A percentile compares a stretch with the other conserved stretches of the same genome.
These are phyloP conservation scores for Erysimum cheiranthoides DNA, from an alignment of 345 rosid species.

Conservation along the genomic window DNA sequence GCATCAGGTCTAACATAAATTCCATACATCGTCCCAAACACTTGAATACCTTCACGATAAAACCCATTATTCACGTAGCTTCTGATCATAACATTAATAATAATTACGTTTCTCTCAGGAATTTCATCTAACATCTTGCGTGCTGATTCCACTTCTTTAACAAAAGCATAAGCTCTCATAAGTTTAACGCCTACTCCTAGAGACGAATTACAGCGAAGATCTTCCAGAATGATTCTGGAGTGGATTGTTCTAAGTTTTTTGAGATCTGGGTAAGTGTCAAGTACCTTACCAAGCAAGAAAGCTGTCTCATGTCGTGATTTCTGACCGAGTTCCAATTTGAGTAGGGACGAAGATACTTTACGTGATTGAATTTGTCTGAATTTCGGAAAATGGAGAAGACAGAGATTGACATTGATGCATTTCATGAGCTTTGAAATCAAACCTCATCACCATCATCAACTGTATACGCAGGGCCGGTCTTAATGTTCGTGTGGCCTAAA, in stretches of 20 bases:
- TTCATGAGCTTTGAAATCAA: conserved; percentile 52
- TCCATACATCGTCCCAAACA: conserved; percentile 52
- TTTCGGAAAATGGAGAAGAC: conserved; percentile 45
- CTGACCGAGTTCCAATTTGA: conserved; percentile 8
- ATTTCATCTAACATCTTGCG: conserved; percentile 77
- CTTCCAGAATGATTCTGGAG: conserved; percentile 45
- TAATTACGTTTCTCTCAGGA: conserved; percentile 65
- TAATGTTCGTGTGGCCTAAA: too few species aligned
- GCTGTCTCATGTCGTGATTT: conserved; percentile 22
- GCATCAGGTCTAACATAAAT: conserved; percentile 52
- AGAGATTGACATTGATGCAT: conserved; percentile 39
- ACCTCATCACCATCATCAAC: conserved; percentile 20
- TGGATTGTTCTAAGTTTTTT: conserved; percentile 58
- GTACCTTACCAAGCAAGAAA: conserved; percentile 46
- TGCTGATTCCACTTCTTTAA: conserved; percentile 51
- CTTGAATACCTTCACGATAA: conserved; percentile 54
- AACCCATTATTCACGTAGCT: conserved; percentile 63
- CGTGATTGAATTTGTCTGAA: conserved; percentile 30
- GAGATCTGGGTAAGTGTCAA: conserved; percentile 62
- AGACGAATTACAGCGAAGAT: conserved; percentile 50
- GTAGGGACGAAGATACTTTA: conserved; percentile 29
- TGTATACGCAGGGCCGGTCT: too few species aligned
- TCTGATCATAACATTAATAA: conserved; percentile 78
- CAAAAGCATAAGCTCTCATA: conserved; percentile 61
- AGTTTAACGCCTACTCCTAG: conserved; percentile 66